Percentiles rank a stretch among this genome's conserved stretches.
phyloP scores from a whole-genome alignment of 106 monocot genomes.

The Iris macrosiphon region DNA sequence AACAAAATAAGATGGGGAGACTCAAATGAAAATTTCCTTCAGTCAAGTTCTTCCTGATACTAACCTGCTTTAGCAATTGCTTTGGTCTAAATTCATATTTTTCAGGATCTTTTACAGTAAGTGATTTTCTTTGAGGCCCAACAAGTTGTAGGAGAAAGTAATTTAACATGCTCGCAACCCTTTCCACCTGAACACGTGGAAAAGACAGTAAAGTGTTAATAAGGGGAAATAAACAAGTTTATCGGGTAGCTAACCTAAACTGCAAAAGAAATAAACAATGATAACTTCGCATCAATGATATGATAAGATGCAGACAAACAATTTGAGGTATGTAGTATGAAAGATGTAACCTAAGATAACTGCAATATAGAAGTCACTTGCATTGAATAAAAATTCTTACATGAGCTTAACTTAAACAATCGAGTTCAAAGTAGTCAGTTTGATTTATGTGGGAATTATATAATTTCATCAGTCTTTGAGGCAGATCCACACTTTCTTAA shows the following conservation, averaged over 20 bases:
- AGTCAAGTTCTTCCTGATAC: constrained; percentile 9
- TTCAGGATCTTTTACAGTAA: constrained; percentile 93
- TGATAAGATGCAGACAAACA: no score
- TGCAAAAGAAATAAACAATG: no score
- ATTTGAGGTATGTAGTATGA: no score
- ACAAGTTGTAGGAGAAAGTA: constrained; percentile 96
- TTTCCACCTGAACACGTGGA: constrained; percentile 79
- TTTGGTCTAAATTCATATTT: constrained; percentile 99
- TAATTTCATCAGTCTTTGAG: neutral
- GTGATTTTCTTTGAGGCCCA: constrained; percentile 87
- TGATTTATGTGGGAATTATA: neutral
- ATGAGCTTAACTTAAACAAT: no score
- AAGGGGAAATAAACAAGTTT: neutral
- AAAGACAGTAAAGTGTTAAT: no score
- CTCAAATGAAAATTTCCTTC: neutral
- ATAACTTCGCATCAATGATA: no score
- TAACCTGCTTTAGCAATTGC: constrained; percentile 83
- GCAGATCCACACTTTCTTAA: neutral
- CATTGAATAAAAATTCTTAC: no score
- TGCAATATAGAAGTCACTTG: no score
- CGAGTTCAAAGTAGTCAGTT: neutral
- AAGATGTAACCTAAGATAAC: no score
- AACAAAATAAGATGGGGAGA: neutral
- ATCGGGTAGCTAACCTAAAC: no score
- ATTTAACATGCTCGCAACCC: constrained; percentile 95